Conservation (phyloP, 75 land plant genomes). For the Pinus albicaulis region DNA sequence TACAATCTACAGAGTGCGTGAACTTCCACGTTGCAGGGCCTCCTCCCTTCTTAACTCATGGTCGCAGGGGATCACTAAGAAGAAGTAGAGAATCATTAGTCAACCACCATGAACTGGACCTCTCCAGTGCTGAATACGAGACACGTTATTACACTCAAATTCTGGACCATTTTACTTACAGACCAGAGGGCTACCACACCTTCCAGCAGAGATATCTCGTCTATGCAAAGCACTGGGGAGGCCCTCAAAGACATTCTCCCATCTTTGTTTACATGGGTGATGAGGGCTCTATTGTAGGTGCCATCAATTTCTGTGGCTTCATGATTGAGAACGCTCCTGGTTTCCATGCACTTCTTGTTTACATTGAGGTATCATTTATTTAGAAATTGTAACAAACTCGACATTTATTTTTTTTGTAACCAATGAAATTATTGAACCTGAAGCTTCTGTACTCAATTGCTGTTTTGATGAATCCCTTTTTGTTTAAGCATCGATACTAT, state of each 20-base stretch:
- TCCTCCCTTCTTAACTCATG: too few species aligned
- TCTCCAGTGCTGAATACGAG: background rate
- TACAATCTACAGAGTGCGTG: too few species aligned
- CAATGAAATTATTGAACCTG: too few species aligned
- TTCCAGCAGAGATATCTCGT: conserved; percentile 60
- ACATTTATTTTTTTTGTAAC: too few species aligned
- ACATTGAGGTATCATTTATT: conserved; percentile 2
- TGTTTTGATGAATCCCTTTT: background rate
- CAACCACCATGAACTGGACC: too few species aligned
- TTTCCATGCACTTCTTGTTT: conserved; percentile 53
- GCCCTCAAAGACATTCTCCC: conserved; percentile 31
- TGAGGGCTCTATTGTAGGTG: conserved; percentile 27
- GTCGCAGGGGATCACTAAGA: too few species aligned
- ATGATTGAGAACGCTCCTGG: conserved; percentile 37
- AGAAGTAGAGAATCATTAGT: too few species aligned
- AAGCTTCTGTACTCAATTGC: background rate
- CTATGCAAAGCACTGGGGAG: conserved; percentile 44
- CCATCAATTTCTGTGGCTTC: conserved; percentile 26
- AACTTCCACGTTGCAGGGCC: too few species aligned
- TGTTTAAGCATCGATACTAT: conserved; percentile 42
- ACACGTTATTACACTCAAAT: conserved; percentile 30
- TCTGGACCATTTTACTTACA: conserved; percentile 64
- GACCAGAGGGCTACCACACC: conserved; percentile 20
- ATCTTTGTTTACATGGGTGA: conserved; percentile 59
- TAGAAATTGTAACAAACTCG: too few species aligned